phyloP scores from a whole-genome alignment of 2,329 filamentous ascomycete genomes.

The Botrytis pseudocinerea region DNA sequence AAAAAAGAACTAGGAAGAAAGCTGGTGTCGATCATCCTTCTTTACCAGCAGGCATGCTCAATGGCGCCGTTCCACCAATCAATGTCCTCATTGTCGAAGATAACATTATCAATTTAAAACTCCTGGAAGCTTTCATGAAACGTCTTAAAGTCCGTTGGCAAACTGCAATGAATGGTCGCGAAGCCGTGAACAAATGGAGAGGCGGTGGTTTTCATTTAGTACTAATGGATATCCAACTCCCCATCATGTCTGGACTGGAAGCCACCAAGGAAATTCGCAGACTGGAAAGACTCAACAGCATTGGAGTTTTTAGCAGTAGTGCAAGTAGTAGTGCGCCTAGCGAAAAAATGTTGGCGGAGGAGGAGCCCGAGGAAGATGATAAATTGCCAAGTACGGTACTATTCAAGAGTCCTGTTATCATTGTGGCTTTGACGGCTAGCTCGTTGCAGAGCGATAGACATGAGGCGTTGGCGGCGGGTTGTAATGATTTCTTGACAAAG shows the following conservation, averaged over 20 bases:
- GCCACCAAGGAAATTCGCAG: constrained; percentile 93
- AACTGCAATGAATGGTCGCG: constrained; percentile 92
- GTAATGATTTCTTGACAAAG: constrained; percentile 98
- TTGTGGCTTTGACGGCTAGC: constrained; percentile 92
- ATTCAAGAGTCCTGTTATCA: constrained; percentile 97
- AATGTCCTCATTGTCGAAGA: constrained; percentile 98
- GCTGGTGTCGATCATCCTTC: constrained; percentile 47
- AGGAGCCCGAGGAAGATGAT: constrained; percentile 62
- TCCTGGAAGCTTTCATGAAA: constrained; percentile 95
- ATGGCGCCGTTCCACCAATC: constrained; percentile 87
- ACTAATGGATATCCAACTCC: constrained; percentile 97
- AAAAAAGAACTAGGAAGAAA: constrained; percentile 52
- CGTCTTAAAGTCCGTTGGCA: constrained; percentile 93
- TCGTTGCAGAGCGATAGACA: constrained; percentile 93
- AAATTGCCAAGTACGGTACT: constrained; percentile 65
- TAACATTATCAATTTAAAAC: constrained; percentile 94
- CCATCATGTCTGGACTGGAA: constrained; percentile 92
- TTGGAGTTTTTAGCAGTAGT: constrained; percentile 82
- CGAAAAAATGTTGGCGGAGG: constrained; percentile 44
- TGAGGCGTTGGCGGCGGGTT: constrained; percentile 90
- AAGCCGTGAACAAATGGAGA: constrained; percentile 92
- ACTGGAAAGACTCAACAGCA: constrained; percentile 85
- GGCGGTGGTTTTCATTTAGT: constrained; percentile 92
- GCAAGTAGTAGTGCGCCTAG: constrained; percentile 54
- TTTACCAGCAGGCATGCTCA: constrained; percentile 66